Evolutionary conservation across 2,329 filamentous ascomycete species (phyloP).

Genomic region (Hawksworthiomyces lignivorus): DNA sequence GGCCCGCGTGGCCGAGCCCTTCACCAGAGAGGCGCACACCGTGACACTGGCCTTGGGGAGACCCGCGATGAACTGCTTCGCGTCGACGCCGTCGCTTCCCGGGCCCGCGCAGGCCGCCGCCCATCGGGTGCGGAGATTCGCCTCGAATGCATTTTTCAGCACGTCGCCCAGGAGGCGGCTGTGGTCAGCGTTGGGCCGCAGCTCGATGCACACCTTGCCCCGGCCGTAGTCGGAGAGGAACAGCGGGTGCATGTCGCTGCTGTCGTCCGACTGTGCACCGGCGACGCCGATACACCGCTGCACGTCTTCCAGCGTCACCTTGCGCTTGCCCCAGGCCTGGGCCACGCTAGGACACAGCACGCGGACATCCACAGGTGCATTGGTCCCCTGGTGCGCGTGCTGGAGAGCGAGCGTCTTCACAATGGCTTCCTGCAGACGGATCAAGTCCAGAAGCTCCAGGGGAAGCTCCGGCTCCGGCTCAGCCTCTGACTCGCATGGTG

Average conservation of each 20-base stretch:
- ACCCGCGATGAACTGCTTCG: conserved; percentile 43
- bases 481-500: conserved; percentile 29
- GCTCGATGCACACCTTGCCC: conserved; percentile 47
- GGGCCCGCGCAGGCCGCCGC: conserved; percentile 17
- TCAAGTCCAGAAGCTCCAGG: conserved; percentile 48
- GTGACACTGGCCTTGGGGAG: conserved; percentile 50
- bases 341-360: conserved; percentile 54
- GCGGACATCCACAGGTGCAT: conserved; percentile 55
- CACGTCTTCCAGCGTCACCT: conserved; percentile 58
- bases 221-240: conserved; percentile 36
- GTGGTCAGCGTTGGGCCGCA: conserved; percentile 34
- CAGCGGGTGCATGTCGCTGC: conserved; percentile 19
- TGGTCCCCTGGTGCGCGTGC: conserved; percentile 58
- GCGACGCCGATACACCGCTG: conserved; percentile 57
- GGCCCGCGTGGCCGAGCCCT: conserved; percentile 48
- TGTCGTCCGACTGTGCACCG: conserved; percentile 20
- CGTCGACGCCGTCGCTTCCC: conserved; percentile 20
- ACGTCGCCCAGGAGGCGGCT: conserved; percentile 34
- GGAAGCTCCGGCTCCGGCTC: conserved; percentile 34
- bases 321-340: conserved; percentile 64
- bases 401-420: conserved; percentile 62
- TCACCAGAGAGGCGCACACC: conserved; percentile 41
- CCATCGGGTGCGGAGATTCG: conserved; percentile 42
- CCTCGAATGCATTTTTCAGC: conserved; percentile 47
- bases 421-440: conserved; percentile 59